These are phyloP conservation scores for Coniochaeta hoffmannii DNA, from an alignment of 2,329 filamentous ascomycete genomes.

Conservation along the genomic window DNA sequence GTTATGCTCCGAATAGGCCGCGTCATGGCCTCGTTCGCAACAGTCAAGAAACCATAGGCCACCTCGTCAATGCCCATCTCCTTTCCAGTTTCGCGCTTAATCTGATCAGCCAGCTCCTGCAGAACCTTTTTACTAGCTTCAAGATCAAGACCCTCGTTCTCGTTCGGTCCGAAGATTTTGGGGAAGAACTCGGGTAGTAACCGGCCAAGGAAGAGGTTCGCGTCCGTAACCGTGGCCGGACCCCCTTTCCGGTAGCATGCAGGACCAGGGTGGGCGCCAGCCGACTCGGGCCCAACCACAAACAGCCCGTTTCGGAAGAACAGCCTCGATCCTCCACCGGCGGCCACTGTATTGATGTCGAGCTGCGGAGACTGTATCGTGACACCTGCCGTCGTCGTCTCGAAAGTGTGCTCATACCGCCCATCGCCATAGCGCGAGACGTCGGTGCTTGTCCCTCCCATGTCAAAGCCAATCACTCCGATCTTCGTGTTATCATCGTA, in stretches of 20 bases:
- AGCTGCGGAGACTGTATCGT: slow-evolving; percentile 88
- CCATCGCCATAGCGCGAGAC: slow-evolving; percentile 82
- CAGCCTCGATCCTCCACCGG: slow-evolving; percentile 75
- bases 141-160: slow-evolving; percentile 71
- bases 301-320: slow-evolving; percentile 89
- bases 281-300: slow-evolving; percentile 83
- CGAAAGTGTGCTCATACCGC: slow-evolving; percentile 87
- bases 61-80: slow-evolving; percentile 75
- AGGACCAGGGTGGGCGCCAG: slow-evolving; percentile 81
- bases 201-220: slow-evolving; percentile 77
- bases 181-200: slow-evolving; percentile 88
- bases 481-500: slow-evolving; percentile 77
- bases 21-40: slow-evolving; percentile 89
- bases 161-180: slow-evolving; percentile 87
- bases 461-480: slow-evolving; percentile 90
- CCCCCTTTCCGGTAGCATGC: slow-evolving; percentile 88
- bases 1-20: slow-evolving; percentile 84
- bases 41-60: slow-evolving; percentile 80
- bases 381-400: slow-evolving; percentile 89
- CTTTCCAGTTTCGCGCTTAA: slow-evolving; percentile 68
- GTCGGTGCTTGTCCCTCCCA: slow-evolving; percentile 91
- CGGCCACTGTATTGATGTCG: slow-evolving; percentile 92
- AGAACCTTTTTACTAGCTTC: slow-evolving; percentile 70
- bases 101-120: slow-evolving; percentile 65
- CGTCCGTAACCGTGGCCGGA: slow-evolving; percentile 87